Base-by-base conservation (phyloP, 352 stramenopile species). In the Phytopythium sindhum region DNA sequence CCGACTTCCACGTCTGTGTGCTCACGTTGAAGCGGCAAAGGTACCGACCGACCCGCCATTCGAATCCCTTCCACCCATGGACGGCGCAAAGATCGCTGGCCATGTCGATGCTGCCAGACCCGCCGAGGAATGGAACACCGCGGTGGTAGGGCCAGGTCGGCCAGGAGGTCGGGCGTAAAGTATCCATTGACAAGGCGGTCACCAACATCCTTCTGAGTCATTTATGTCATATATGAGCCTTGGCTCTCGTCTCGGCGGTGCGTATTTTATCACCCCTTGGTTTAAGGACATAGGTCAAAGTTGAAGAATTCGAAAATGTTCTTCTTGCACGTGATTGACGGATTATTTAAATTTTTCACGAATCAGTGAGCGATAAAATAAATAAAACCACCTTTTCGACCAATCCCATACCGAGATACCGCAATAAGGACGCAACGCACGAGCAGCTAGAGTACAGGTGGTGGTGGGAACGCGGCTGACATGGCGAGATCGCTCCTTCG, bases 271-370 rank as follows among this genome's bases (percentile, higher is more conserved):
- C 31, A 41, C 9, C 31, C 53, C 31, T 35, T 24, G n/a, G 31
- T 59, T 48, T 59, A 59, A 6, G 12, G 33, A 21, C 53, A 11
- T 29, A 24, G 21, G 33, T n/a, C 53, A 31, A 59, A 19, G n/a
- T 31, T n/a, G 23, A 23, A 33, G 23, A 50, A 60, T 60, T 60
- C 54, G 54, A 4, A n/a, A 9, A 19, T 12, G 33, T 60, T 60
- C 54, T 47, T 50, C 24, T 37, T 9, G 17, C 29, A 10, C 14
- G 4, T 50, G 35, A 60, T 60, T 60, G 35, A 23, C 35, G 7
- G 31, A 29, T 10, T 21, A 41, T 0, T 28, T 5, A 42, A 19
- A n/a, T 23, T 39, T 39, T 56, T 10, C 14, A 15, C 50, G 24
- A 56, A 56, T 56, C 50, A 35, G 2, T 4, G 21, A 7, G 1